phyloP scores from a whole-genome alignment of 164 flowering plant species.

The Nelumbo lutea region DNA sequence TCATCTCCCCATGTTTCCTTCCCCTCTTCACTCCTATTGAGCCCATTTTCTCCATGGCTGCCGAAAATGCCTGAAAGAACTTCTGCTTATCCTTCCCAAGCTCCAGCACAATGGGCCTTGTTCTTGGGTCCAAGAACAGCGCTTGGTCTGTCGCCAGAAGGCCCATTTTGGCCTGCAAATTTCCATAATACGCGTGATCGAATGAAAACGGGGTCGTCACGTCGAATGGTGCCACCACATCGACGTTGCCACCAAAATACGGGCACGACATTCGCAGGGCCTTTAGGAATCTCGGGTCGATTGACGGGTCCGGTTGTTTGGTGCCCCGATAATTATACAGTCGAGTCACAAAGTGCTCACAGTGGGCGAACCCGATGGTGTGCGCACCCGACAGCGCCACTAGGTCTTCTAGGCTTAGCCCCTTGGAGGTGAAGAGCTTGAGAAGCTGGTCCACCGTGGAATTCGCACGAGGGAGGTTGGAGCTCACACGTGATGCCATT shows the following conservation, averaged over 20 bases:
- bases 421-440: slow-evolving; percentile 51
- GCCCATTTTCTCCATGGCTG: slow-evolving; percentile 74
- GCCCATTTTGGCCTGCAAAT: slow-evolving; percentile 59
- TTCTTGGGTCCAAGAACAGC: slow-evolving; percentile 48
- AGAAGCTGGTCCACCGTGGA: slow-evolving; percentile 42
- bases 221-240: slow-evolving; percentile 33
- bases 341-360: slow-evolving; percentile 48
- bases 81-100: slow-evolving; percentile 29
- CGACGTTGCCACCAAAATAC: slow-evolving; percentile 53
- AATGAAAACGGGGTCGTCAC: slow-evolving; percentile 52
- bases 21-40: slow-evolving; percentile 45
- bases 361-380: slow-evolving; percentile 64
- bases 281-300: slow-evolving; percentile 40
- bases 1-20: slow-evolving; percentile 51
- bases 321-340: slow-evolving; percentile 50
- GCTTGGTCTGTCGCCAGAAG: slow-evolving; percentile 53
- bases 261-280: slow-evolving; percentile 64
- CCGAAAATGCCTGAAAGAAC: slow-evolving; percentile 53
- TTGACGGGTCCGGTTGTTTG: slow-evolving; percentile 40
- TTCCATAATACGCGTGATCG: slow-evolving; percentile 49
- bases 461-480: slow-evolving; percentile 48
- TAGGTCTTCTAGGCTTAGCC: slow-evolving; percentile 53
- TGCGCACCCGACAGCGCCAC: slow-evolving; percentile 64
- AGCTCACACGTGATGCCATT: slow-evolving; percentile 37
- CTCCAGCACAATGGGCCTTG: slow-evolving; percentile 36